Evolutionary conservation across 2,329 filamentous ascomycete genomes (phyloP).

Genomic region (Hymenoscyphus occultus): DNA sequence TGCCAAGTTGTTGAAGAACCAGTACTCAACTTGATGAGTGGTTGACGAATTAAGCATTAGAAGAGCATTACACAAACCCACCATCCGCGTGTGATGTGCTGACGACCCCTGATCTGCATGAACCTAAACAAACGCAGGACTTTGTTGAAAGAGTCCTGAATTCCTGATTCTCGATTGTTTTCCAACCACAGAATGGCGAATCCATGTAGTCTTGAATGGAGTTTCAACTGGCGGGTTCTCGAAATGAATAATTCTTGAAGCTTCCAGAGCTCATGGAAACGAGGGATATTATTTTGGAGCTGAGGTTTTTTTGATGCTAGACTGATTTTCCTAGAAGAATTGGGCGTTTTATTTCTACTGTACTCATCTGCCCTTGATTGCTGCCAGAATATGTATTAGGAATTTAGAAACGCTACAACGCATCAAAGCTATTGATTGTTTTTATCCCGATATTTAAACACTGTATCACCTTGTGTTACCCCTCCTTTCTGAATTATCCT

Average conservation of each 20-base stretch:
- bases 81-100: not conserved
- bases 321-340: no score
- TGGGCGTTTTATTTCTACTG: no score
- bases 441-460: not conserved
- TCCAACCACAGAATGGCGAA: not conserved
- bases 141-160: not conserved
- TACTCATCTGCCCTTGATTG: no score
- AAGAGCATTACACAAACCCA: not conserved
- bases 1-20: constrained; percentile 66
- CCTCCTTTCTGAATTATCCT: not conserved
- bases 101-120: not conserved
- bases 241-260: not conserved
- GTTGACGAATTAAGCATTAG: constrained; percentile 4
- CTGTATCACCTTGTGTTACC: not conserved
- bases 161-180: not conserved
- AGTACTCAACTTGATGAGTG: constrained; percentile 53
- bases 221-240: not conserved
- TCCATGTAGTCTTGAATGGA: not conserved
- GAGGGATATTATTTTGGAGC: no score
- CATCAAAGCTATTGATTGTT: no score
- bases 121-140: not conserved
- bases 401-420: no score
- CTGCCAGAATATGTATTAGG: no score
- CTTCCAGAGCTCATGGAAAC: no score
- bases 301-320: no score